These are phyloP conservation scores for Leishmania arabica DNA, from an alignment of 208 protist genomes.

Conservation along the genomic window DNA sequence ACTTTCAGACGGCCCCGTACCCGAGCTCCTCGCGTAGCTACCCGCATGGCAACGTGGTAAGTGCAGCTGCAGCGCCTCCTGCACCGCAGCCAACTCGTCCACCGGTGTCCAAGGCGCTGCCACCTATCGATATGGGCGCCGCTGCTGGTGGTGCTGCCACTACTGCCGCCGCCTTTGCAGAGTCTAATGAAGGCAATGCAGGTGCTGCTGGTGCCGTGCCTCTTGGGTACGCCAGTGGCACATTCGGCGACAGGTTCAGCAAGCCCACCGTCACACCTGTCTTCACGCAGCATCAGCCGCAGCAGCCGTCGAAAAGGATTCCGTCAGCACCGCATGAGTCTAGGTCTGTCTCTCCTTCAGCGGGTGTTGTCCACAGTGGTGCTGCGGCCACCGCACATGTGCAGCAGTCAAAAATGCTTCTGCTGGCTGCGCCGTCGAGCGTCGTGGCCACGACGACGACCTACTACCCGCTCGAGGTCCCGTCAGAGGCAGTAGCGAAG, in stretches of 20 bases:
- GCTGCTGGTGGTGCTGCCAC: not conserved
- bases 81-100: slow-evolving; percentile 1
- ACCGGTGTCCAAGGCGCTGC: not conserved
- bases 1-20: not conserved
- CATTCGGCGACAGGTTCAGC: not conserved
- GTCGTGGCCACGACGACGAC: not conserved
- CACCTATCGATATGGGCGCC: not conserved
- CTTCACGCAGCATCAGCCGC: slow-evolving; percentile 13
- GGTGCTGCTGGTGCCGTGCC: not conserved
- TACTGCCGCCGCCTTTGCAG: not conserved
- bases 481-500: not conserved
- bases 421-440: slow-evolving; percentile 23
- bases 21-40: not conserved
- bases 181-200: not conserved
- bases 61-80: not conserved
- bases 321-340: too few species aligned
- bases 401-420: slow-evolving; percentile 34
- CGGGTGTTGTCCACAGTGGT: not conserved
- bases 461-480: slow-evolving; percentile 15
- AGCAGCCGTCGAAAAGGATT: not conserved
- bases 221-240: not conserved
- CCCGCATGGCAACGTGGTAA: not conserved
- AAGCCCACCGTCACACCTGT: not conserved
- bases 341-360: not conserved
- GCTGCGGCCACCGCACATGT: slow-evolving; percentile 10